Evolutionary conservation across 2,329 filamentous ascomycete genomes (phyloP).

Genomic region (Emergomyces pasteurianus): DNA sequence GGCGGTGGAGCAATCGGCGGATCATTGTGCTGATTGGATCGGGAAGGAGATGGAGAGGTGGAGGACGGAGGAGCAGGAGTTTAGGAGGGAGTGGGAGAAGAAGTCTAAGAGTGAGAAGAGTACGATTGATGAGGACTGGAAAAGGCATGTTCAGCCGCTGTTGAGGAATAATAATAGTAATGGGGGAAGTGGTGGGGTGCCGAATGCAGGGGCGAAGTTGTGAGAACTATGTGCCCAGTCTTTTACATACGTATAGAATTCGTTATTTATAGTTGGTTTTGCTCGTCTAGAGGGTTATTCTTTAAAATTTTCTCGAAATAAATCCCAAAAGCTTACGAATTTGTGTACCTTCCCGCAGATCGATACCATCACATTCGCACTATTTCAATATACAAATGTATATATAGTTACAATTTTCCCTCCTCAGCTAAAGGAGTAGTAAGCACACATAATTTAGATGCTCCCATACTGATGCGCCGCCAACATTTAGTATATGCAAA

Average conservation of each 20-base stretch:
- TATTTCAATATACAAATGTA: not conserved
- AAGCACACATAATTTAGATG: not conserved
- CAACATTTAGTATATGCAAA: not conserved
- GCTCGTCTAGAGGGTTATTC: not conserved
- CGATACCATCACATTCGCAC: not conserved
- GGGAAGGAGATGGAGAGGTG: slow-evolving; percentile 45
- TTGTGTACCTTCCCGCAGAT: not conserved
- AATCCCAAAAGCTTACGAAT: not conserved
- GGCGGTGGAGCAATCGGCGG: slow-evolving; percentile 54
- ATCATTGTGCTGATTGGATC: slow-evolving; percentile 46
- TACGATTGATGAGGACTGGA: slow-evolving; percentile 44
- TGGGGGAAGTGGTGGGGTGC: not conserved
- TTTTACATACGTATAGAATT: not conserved
- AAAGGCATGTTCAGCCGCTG: slow-evolving; percentile 27
- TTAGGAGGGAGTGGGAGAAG: slow-evolving; percentile 42
- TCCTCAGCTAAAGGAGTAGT: not conserved
- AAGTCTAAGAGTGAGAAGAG: slow-evolving; percentile 43
- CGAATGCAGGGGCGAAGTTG: slow-evolving; percentile 16
- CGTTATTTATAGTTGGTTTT: not conserved
- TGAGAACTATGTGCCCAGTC: slow-evolving; percentile 7
- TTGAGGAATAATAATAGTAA: not conserved
- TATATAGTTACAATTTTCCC: not conserved
- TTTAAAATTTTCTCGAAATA: not conserved
- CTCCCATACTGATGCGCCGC: not conserved
- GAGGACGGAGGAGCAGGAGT: slow-evolving; percentile 45